Evolutionary conservation across 2,329 filamentous ascomycete genomes (phyloP), one percentile per base, ranked within the genome.

Genomic region (Penicillium freii): DNA sequence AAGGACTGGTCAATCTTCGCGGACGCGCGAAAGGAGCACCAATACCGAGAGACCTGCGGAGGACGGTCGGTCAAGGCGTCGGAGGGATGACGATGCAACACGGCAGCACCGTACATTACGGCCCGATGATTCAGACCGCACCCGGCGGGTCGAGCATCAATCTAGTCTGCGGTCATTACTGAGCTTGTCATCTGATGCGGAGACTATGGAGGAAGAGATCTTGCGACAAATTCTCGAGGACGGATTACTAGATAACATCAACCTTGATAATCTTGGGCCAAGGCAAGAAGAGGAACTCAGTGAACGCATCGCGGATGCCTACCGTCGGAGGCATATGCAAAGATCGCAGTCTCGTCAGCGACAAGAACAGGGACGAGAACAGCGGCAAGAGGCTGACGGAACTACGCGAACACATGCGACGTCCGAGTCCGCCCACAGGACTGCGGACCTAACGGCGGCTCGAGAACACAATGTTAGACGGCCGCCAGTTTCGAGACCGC

Each of bases 231-330:
- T 96, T 58, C 83, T 92, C 64, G 88, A 93, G 62, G 91, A 96
- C 69, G 92, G 93, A 0, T 77, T 97, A 21, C 75, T 96, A 34
- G 91, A 97, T 67, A 92, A 91, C 19, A 86, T 97, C 46, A 92
- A 97, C 70, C 78, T 97, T 54, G 90, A 94, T 67, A 92, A 92
- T 62, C 86, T 97, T 53, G 92, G 93, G 61, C 81, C 91, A 17
- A 85, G 80, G 48, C 90, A 92, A 67, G 91, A 97, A 70, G 92
- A 97, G 68, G 91, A 95, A 68, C 85, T 97, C 17, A 96, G 90
- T 62, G 89, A 93, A 68, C 87, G 89, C 58, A 96, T 97, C 66
- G 92, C 92, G 2, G 90, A 95, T 68, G 91, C 91, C 2, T 96
- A 95, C 69, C 81, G 90, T 57, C 83, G 90, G 60, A 82, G 91